These are phyloP conservation scores for Kodamaea kaohsiungensis DNA, from an alignment of 805 yeast genomes.

Conservation along the genomic window DNA sequence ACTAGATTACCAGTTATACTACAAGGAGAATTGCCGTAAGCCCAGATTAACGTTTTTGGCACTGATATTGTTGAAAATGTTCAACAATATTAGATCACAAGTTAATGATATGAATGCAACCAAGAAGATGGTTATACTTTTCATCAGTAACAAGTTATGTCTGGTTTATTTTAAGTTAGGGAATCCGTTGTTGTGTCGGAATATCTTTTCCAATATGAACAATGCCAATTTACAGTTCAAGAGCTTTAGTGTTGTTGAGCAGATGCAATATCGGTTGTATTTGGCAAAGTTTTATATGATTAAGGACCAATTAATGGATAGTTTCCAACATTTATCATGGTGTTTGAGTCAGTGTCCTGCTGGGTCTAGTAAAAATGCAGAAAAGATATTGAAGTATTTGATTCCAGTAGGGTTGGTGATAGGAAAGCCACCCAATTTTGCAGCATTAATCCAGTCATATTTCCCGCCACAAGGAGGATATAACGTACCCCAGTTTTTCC, in stretches of 20 bases:
- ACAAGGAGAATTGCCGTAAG: conserved; percentile 39
- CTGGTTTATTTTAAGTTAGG: conserved; percentile 55
- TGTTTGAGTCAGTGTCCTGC: conserved; percentile 45
- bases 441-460: conserved; percentile 11
- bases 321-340: conserved; percentile 55
- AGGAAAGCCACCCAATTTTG: conserved; percentile 51
- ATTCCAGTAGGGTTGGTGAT: conserved; percentile 54
- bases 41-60: conserved; percentile 55
- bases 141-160: conserved; percentile 55
- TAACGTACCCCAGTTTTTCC: conserved; percentile 23
- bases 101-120: conserved; percentile 33
- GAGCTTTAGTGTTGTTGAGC: conserved; percentile 44
- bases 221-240: conserved; percentile 46
- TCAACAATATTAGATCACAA: conserved; percentile 60
- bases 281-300: conserved; percentile 56
- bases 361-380: conserved; percentile 34
- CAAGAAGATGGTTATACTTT: conserved; percentile 53
- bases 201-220: conserved; percentile 61
- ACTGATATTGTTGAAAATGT: conserved; percentile 53
- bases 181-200: conserved; percentile 59
- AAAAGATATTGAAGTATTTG: conserved; percentile 46
- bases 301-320: conserved; percentile 49
- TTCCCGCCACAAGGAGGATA: conserved; percentile 11
- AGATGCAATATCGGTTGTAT: conserved; percentile 53
- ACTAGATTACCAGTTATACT: conserved; percentile 41